Evolutionary conservation across 108 stramenopile species (phyloP).

Genomic region (Cyclotella atomus): DNA sequence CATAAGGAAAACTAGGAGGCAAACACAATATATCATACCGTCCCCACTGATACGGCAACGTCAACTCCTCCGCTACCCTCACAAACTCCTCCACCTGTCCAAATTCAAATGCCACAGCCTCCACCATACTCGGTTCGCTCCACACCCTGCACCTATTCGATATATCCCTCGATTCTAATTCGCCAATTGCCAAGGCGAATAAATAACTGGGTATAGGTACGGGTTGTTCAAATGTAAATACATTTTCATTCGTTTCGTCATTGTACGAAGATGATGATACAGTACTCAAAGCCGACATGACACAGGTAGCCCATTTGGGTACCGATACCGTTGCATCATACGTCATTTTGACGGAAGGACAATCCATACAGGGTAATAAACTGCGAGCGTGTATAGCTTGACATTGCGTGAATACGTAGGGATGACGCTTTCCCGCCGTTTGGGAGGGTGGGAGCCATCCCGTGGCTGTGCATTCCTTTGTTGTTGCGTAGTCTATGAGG

Average conservation of each 20-base stretch:
- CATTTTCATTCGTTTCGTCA: no score
- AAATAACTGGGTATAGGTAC: slow-evolving; percentile 95
- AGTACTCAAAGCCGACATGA: slow-evolving; percentile 95
- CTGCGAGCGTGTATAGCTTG: slow-evolving; percentile 97
- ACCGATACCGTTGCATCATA: slow-evolving; percentile 87
- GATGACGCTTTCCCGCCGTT: slow-evolving; percentile 90
- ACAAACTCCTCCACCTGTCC: slow-evolving; percentile 92
- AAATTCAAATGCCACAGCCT: slow-evolving; percentile 94
- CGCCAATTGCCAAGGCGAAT: slow-evolving; percentile 93
- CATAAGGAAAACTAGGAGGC: slow-evolving; percentile 97
- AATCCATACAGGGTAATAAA: slow-evolving; percentile 95
- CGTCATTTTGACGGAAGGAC: slow-evolving; percentile 87
- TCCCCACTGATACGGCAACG: slow-evolving; percentile 71
- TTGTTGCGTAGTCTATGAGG: slow-evolving; percentile 80
- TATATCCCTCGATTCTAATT: slow-evolving; percentile 78
- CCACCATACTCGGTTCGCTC: slow-evolving; percentile 92
- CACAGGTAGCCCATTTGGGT: slow-evolving; percentile 89
- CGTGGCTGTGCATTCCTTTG: slow-evolving; percentile 70
- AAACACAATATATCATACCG: slow-evolving; percentile 94
- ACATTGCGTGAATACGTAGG: slow-evolving; percentile 98
- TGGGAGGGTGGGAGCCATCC: slow-evolving; percentile 95
- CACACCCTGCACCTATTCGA: slow-evolving; percentile 86
- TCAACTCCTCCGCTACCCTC: slow-evolving; percentile 83
- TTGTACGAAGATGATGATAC: no score
- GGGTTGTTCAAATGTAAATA: slow-evolving; percentile 84